phyloP scores from a whole-genome alignment of 1,139 yeast species.

The Sugiyamaella pinicola region DNA sequence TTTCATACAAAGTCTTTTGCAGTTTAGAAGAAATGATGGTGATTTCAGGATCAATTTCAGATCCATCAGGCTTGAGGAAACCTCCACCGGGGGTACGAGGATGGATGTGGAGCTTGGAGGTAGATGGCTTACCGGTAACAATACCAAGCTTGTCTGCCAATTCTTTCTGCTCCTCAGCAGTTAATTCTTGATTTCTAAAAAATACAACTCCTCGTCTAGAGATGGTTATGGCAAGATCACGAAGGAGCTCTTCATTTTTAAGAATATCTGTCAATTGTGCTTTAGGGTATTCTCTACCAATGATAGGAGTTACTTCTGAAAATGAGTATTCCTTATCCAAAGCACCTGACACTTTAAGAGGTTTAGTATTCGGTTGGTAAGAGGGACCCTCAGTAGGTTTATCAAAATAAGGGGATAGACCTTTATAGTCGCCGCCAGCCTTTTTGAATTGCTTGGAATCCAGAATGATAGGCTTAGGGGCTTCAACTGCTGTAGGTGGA shows the following conservation, averaged over 20 bases:
- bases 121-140: slow-evolving; percentile 65
- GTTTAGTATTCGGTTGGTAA: too few species aligned
- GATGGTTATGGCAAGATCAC: slow-evolving; percentile 61
- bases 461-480: too few species aligned
- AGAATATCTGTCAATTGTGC: slow-evolving; percentile 49
- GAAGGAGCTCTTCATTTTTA: slow-evolving; percentile 49
- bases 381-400: too few species aligned
- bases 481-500: too few species aligned
- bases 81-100: slow-evolving; percentile 40
- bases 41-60: slow-evolving; percentile 30
- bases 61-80: slow-evolving; percentile 27
- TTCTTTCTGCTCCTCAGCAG: slow-evolving; percentile 53
- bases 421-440: too few species aligned
- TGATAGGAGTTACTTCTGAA: slow-evolving; percentile 36
- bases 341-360: too few species aligned
- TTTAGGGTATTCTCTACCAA: slow-evolving; percentile 37
- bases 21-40: slow-evolving; percentile 34
- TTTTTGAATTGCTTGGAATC: too few species aligned
- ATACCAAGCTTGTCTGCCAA: slow-evolving; percentile 64
- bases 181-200: slow-evolving; percentile 64
- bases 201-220: slow-evolving; percentile 69
- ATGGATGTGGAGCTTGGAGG: slow-evolving; percentile 59
- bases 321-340: slow-evolving; percentile 32
- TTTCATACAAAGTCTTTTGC: slow-evolving; percentile 30
- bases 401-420: too few species aligned